These are phyloP conservation scores for Aspergillus quadricinctus DNA, from an alignment of 2,329 filamentous ascomycete genomes.

Conservation along the genomic window DNA sequence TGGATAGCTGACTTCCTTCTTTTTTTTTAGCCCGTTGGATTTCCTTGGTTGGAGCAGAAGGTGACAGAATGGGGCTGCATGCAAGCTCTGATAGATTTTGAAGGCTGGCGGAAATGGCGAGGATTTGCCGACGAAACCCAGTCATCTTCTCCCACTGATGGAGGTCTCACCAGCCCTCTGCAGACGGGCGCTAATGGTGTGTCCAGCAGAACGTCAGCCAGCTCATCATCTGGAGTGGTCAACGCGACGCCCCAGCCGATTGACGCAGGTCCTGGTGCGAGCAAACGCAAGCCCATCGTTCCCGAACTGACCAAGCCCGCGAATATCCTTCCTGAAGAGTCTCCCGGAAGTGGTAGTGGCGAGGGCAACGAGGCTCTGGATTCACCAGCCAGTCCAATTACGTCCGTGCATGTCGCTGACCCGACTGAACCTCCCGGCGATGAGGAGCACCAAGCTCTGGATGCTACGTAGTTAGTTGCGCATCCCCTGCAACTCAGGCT, in stretches of 20 bases:
- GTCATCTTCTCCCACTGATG: slow-evolving; percentile 12
- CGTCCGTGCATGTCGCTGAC: slow-evolving; percentile 7
- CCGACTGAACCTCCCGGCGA: background rate
- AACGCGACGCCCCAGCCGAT: background rate
- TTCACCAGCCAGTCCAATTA: slow-evolving; percentile 18
- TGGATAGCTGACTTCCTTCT: slow-evolving; percentile 1
- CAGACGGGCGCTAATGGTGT: slow-evolving; percentile 15
- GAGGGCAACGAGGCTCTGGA: slow-evolving; percentile 18
- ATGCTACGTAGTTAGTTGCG: background rate
- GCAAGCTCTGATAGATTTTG: slow-evolving; percentile 97
- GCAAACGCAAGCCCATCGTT: slow-evolving; percentile 10
- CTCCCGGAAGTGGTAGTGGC: slow-evolving; percentile 27
- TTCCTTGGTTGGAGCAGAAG: slow-evolving; percentile 94
- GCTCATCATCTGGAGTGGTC: background rate
- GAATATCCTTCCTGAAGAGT: slow-evolving; percentile 19
- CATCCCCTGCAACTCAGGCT: background rate
- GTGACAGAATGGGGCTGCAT: slow-evolving; percentile 99
- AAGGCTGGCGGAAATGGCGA: slow-evolving; percentile 97
- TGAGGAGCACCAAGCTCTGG: background rate
- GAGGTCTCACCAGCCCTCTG: slow-evolving; percentile 25
- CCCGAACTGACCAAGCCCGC: slow-evolving; percentile 9
- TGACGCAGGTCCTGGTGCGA: background rate
- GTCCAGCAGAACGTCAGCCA: slow-evolving; percentile 3
- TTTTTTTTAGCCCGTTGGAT: slow-evolving; percentile 75
- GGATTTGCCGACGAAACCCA: slow-evolving; percentile 55